Percentiles rank a stretch among this genome's conserved stretches.
These are phyloP conservation scores for Clausena lansium DNA, from an alignment of 345 rosid species.

Conservation along the genomic window DNA sequence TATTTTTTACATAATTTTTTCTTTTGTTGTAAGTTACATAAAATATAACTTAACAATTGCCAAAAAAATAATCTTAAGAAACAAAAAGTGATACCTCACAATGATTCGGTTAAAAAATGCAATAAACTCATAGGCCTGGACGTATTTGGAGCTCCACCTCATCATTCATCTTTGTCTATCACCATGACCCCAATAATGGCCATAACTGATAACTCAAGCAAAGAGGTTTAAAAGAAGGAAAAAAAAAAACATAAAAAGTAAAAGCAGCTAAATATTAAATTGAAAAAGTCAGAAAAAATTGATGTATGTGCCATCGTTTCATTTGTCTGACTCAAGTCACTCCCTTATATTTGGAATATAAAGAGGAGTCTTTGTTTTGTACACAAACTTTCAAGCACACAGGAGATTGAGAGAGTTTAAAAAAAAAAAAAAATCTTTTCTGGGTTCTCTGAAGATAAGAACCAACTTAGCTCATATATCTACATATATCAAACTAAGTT, in stretches of 20 bases:
- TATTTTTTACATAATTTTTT: too few species aligned
- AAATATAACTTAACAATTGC: too few species aligned
- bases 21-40: too few species aligned
- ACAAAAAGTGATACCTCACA: neutral
- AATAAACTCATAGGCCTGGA: neutral
- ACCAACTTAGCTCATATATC: neutral
- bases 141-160: slow-evolving; percentile 21
- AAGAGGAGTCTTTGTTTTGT: slow-evolving; percentile 15
- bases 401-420: slow-evolving; percentile 5
- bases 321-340: neutral
- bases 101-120: neutral
- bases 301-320: slow-evolving; percentile 16
- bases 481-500: slow-evolving; percentile 10
- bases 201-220: too few species aligned
- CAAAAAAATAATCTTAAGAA: neutral
- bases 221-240: too few species aligned
- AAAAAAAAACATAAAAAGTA: too few species aligned
- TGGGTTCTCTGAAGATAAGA: slow-evolving; percentile 25
- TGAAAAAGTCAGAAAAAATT: slow-evolving; percentile 5
- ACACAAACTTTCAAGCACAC: slow-evolving; percentile 15
- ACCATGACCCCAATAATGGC: too few species aligned
- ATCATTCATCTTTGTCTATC: slow-evolving; percentile 27
- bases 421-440: slow-evolving; percentile 4
- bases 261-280: slow-evolving; percentile 4
- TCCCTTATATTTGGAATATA: slow-evolving; percentile 15